Conservation (phyloP, 163 green algal genomes). For the Volvox carteri region DNA sequence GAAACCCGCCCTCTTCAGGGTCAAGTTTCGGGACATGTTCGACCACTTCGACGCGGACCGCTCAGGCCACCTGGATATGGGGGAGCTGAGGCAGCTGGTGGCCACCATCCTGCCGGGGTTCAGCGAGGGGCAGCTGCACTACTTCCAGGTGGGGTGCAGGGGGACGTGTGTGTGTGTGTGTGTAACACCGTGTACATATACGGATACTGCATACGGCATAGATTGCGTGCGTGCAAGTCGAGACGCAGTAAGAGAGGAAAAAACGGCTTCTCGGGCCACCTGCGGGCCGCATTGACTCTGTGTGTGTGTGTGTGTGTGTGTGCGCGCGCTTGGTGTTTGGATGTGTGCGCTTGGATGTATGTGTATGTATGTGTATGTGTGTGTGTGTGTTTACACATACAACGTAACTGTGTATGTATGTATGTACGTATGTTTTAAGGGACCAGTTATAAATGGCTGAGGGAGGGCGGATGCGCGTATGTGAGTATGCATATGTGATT, state of each 20-base stretch:
- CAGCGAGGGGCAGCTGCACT: slow-evolving; percentile 57
- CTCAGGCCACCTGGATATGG: slow-evolving; percentile 53
- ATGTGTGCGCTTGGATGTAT: not conserved
- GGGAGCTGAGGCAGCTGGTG: slow-evolving; percentile 57
- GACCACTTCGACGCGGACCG: slow-evolving; percentile 50
- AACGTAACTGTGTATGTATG: no score
- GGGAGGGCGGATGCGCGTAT: not conserved
- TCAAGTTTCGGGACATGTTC: slow-evolving; percentile 57
- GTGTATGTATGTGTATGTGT: not conserved
- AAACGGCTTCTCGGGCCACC: no score
- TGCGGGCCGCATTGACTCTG: no score
- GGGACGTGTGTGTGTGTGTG: slow-evolving; percentile 2
- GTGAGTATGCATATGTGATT: not conserved
- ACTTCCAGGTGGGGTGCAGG: slow-evolving; percentile 56
- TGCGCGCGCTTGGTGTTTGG: not conserved
- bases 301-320: not conserved
- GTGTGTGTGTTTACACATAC: not conserved
- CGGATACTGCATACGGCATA: no score
- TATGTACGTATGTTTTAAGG: no score
- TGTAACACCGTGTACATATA: no score
- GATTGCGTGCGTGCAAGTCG: no score
- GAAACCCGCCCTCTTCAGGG: not conserved
- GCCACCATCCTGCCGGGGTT: slow-evolving; percentile 46
- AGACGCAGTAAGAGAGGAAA: no score
- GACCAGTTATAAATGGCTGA: no score